Base-by-base conservation (phyloP, 805 yeast genomes). In the Pichia nakasei region DNA sequence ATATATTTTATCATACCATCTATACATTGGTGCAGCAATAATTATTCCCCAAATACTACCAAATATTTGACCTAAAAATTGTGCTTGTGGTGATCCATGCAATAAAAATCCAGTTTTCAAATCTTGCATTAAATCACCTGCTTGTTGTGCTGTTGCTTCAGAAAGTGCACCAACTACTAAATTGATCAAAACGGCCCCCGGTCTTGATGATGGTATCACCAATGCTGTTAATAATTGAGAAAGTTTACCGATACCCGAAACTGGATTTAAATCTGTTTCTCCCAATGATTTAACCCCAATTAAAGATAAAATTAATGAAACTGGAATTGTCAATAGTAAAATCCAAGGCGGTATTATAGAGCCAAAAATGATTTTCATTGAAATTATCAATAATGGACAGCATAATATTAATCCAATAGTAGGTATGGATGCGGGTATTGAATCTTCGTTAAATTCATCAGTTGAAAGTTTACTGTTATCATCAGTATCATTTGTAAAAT, bases 141-240 rank as follows among this genome's bases (percentile, higher is more conserved):
- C 97, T 64, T 91, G 98, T 65, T 93, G 97, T 3, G 98, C 96
- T 9, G 97, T 97, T 0, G 97, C 97, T 65, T 91, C 98, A 1
- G 97, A 94, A 35, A 91, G 80, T 13, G 96, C 98, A 17, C 98
- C 98, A 4, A 97, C 96, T 1, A 91, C 83, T 39, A 91, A 67
- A 58, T 91, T 93, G 37, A 87, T 78, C 35, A 91, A 65, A 5
- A 93, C 86, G 11, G 87, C 76, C 2, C 94, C 88, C 1, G 94
- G 94, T 46, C 80, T 84, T 37, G 68, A 61, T 27, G 70, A 68
- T 0, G 96, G 96, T 22, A 88, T 73, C 6, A 91, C 70, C 12
- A 87, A 57, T 0, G 97, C 96, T 63, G 93, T 87, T 2, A 93
- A 63, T 39, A 91, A 68, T 60, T 91, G 98, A 1, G 97, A 89